Conservation (phyloP, 1,284 basidiomycete genomes). For the Melampsora larici-populina region DNA sequence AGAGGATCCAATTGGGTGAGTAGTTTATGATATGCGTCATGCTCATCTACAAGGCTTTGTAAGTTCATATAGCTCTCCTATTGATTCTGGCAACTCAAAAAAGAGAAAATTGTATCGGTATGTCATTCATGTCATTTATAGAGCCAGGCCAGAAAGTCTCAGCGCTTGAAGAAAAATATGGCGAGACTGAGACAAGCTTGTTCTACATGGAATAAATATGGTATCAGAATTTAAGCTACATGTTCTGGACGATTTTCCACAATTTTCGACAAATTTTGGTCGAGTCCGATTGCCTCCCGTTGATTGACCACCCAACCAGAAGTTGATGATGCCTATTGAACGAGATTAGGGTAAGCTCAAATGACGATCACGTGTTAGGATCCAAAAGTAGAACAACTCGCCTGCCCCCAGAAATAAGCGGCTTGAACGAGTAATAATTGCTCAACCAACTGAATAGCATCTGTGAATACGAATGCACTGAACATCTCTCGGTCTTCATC, state of each 20-base stretch:
- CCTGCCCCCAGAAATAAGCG: neutral
- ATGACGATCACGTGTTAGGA: neutral
- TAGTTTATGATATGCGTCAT: too few species aligned
- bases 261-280: neutral
- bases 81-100: too few species aligned
- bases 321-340: neutral
- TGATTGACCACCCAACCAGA: neutral
- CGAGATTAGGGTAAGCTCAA: neutral
- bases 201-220: neutral
- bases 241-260: neutral
- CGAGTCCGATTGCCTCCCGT: neutral
- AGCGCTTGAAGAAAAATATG: too few species aligned
- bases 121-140: too few species aligned
- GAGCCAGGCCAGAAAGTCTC: too few species aligned
- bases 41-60: too few species aligned
- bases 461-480: neutral
- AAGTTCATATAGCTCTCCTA: too few species aligned
- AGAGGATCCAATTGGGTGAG: too few species aligned
- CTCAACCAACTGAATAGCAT: neutral
- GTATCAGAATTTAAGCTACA: neutral
- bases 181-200: too few species aligned
- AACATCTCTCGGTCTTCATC: neutral
- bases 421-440: neutral
- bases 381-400: neutral
- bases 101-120: too few species aligned